Evolutionary conservation across 1,139 yeast genomes (phyloP).

Genomic region (Taphrina pruni): DNA sequence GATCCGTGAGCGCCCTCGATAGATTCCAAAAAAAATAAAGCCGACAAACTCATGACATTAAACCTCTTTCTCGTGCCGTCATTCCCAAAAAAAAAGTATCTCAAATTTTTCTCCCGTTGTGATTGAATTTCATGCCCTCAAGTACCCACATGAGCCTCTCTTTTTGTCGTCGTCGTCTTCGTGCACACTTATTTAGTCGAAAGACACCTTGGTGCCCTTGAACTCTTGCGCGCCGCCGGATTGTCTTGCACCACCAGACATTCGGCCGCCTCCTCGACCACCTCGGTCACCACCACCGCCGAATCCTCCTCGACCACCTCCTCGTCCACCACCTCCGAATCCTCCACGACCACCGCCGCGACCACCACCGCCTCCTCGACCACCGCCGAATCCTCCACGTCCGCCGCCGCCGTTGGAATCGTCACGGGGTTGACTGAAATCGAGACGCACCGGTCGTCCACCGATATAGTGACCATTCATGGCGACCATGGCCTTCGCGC

Average conservation of each 20-base stretch:
- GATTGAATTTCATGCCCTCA: neutral
- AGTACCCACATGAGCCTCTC: neutral
- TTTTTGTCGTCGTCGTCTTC: too few relatives aligned
- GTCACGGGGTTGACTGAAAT: conserved; percentile 90
- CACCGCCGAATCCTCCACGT: conserved; percentile 57
- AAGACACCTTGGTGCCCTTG: conserved; percentile 41
- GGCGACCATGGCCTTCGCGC: conserved; percentile 87
- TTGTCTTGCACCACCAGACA: conserved; percentile 38
- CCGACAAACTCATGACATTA: conserved; percentile 7
- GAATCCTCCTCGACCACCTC: conserved; percentile 48
- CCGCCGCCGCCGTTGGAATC: conserved; percentile 55
- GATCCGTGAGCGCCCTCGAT: neutral
- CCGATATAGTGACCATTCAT: conserved; percentile 86
- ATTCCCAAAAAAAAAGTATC: too few relatives aligned
- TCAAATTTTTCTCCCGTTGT: neutral
- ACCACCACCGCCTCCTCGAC: conserved; percentile 51
- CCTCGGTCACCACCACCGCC: conserved; percentile 46
- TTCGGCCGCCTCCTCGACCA: conserved; percentile 40
- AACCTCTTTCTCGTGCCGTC: neutral
- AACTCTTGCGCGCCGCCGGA: conserved; percentile 41
- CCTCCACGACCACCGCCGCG: conserved; percentile 55
- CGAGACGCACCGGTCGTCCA: conserved; percentile 94
- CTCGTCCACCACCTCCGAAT: conserved; percentile 37
- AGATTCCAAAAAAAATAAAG: neutral
- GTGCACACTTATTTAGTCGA: too few relatives aligned